phyloP scores from a whole-genome alignment of 305 asterid species.

The Caryopteris hybrid region DNA sequence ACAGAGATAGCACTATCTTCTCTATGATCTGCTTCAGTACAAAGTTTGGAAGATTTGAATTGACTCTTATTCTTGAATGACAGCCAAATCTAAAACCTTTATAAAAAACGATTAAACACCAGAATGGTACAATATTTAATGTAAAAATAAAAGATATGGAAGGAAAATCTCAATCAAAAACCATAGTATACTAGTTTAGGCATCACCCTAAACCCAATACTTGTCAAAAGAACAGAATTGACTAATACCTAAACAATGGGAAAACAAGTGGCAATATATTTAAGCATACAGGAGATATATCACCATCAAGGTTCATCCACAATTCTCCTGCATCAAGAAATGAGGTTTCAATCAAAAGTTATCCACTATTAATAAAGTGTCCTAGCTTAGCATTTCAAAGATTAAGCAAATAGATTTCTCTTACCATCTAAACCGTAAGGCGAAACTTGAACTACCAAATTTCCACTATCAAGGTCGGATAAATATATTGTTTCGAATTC shows the following conservation, averaged over 20 bases:
- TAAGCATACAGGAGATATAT: conserved; percentile 84
- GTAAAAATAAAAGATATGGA: not conserved
- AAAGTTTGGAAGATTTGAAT: no score
- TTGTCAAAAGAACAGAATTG: conserved; percentile 5
- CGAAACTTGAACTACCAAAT: conserved; percentile 39
- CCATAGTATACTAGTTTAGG: conserved; percentile 3
- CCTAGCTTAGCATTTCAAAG: conserved; percentile 1
- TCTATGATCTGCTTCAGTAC: no score
- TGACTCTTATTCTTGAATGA: not conserved
- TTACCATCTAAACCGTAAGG: conserved; percentile 68
- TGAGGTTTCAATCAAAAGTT: not conserved
- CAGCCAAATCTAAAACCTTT: not conserved
- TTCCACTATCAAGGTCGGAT: conserved; percentile 59
- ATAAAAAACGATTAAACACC: not conserved
- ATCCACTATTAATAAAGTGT: not conserved
- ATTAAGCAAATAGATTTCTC: conserved; percentile 10
- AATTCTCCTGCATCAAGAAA: conserved; percentile 58
- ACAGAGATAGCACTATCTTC: no score
- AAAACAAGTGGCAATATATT: conserved; percentile 71
- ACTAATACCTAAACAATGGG: conserved; percentile 54
- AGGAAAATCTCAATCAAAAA: not conserved
- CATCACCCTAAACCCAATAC: not conserved
- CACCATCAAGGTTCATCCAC: conserved; percentile 95
- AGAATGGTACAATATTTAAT: not conserved
- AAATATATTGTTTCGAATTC: conserved; percentile 70